Percentiles rank a stretch among this genome's conserved stretches.
Conservation (phyloP, 176 grass and related monocot species). For the Rhynchospora tenuis region DNA sequence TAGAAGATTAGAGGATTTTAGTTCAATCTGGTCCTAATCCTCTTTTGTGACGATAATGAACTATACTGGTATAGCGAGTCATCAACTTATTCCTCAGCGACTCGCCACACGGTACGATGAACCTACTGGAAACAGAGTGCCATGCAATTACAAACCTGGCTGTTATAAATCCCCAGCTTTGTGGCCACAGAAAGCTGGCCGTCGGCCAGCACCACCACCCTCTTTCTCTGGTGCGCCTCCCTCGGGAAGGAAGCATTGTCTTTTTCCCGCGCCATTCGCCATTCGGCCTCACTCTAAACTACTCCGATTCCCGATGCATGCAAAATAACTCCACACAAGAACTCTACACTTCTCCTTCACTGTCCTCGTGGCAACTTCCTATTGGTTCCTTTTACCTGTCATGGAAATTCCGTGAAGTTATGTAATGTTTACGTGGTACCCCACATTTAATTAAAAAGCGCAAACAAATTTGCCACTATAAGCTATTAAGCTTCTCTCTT, state of each 20-base stretch:
- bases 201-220: not conserved
- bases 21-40: not conserved
- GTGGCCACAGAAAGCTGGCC: not conserved
- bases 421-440: not conserved
- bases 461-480: not conserved
- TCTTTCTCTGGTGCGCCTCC: not conserved
- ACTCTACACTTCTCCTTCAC: not conserved
- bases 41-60: not conserved
- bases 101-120: not conserved
- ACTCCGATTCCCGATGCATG: not conserved
- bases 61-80: not conserved
- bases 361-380: not conserved
- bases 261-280: not conserved
- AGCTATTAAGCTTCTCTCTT: not conserved
- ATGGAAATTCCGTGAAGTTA: not conserved
- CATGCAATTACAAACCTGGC: not conserved
- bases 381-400: not conserved
- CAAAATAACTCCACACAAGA: not conserved
- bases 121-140: not conserved
- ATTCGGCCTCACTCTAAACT: not conserved
- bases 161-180: not conserved
- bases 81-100: not conserved
- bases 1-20: too few relatives aligned
- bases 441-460: not conserved
- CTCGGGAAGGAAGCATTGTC: conserved; percentile 15